Evolutionary conservation across 805 yeast species (phyloP).

Genomic region (Candida multigemmis): DNA sequence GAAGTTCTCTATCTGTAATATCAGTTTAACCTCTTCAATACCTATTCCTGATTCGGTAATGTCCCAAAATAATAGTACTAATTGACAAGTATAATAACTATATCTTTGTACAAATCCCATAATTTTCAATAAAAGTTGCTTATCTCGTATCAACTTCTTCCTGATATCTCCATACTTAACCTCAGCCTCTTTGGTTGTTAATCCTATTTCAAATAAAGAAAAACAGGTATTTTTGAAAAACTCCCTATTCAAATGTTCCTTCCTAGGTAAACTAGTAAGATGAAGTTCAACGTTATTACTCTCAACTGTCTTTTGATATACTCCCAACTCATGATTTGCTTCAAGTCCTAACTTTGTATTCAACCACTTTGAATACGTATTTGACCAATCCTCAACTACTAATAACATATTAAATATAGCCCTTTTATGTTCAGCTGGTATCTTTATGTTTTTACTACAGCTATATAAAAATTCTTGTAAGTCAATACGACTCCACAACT

Average conservation of each 20-base stretch:
- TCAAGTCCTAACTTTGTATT: conserved; percentile 32
- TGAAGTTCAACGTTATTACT: conserved; percentile 18
- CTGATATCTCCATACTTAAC: conserved; percentile 6
- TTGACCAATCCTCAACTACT: conserved; percentile 40
- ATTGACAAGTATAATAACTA: conserved; percentile 28
- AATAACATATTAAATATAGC: conserved; percentile 26
- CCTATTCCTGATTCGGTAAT: conserved; percentile 8
- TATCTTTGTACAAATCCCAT: conserved; percentile 21
- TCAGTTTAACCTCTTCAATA: conserved; percentile 6
- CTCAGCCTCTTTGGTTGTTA: conserved; percentile 13
- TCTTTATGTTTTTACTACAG: conserved; percentile 16
- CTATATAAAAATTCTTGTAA: conserved; percentile 21
- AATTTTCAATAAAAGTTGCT: conserved; percentile 23
- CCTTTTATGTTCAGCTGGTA: conserved; percentile 10
- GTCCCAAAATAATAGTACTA: conserved; percentile 38
- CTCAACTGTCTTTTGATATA: conserved; percentile 16
- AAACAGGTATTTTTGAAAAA: conserved; percentile 33
- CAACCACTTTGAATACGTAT: conserved; percentile 41
- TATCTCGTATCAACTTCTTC: conserved; percentile 30
- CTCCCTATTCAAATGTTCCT: conserved; percentile 21
- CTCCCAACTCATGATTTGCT: conserved; percentile 14
- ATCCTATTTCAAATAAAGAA: conserved; percentile 46
- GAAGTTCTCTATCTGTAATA: conserved; percentile 8
- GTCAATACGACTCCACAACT: conserved; percentile 42
- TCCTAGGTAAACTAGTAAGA: conserved; percentile 33